phyloP scores from a whole-genome alignment of 202 grass and related monocot genomes.

The Digitaria exilis region DNA sequence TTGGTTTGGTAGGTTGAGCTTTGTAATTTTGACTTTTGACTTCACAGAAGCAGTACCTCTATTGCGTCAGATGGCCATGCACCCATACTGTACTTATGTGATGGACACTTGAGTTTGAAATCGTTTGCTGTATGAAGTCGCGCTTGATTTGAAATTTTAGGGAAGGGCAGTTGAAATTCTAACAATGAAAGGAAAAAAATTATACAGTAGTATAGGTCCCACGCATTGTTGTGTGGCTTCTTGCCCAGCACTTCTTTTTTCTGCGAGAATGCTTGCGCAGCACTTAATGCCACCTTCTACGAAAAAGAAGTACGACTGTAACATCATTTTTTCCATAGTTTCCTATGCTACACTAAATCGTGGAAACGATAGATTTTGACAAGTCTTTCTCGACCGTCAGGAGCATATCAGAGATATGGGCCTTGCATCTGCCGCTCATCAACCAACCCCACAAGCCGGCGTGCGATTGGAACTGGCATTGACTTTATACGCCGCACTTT shows the following conservation, averaged over 20 bases:
- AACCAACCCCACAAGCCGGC: neutral
- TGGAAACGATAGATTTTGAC: neutral
- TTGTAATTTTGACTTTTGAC: neutral
- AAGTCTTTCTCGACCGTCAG: neutral
- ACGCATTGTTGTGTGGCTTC: too few relatives aligned
- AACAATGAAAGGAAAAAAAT: too few relatives aligned
- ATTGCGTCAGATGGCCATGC: neutral
- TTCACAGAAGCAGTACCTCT: neutral
- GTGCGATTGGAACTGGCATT: neutral
- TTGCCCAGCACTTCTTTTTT: too few relatives aligned
- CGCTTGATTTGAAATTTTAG: neutral
- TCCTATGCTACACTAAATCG: neutral
- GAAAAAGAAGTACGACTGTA: too few relatives aligned
- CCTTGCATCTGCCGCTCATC: constrained; percentile 12
- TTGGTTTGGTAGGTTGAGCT: neutral
- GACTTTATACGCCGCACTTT: neutral
- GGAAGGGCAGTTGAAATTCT: neutral
- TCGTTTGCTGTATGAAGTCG: neutral
- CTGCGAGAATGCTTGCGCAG: too few relatives aligned
- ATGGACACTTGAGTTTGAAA: neutral
- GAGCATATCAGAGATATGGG: neutral
- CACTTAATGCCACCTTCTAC: too few relatives aligned
- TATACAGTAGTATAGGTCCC: too few relatives aligned
- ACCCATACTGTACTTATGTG: neutral
- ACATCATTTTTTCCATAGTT: too few relatives aligned